phyloP scores from a whole-genome alignment of 2,329 filamentous ascomycete species.

The Calonectria pteridis region DNA sequence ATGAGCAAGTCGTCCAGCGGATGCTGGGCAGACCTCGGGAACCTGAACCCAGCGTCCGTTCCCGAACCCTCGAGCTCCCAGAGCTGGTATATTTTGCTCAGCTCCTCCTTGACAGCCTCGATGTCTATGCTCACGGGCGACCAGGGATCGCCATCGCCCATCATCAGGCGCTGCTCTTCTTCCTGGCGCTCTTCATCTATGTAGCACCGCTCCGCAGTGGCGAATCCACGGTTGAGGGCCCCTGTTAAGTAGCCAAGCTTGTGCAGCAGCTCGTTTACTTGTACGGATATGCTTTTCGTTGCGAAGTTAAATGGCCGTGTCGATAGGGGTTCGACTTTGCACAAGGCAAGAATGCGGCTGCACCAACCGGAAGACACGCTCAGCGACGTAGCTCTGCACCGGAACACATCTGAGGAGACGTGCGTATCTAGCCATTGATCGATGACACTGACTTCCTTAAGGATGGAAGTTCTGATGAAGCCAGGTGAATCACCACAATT shows the following conservation, averaged over 20 bases:
- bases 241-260: neutral
- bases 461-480: neutral
- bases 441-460: neutral
- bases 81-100: neutral
- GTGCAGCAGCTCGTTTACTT: neutral
- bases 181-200: neutral
- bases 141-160: neutral
- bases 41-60: neutral
- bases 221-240: neutral
- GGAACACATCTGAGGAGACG: neutral
- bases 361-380: neutral
- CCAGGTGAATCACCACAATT: neutral
- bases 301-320: neutral
- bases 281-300: neutral
- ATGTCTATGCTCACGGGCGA: neutral
- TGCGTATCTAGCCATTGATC: neutral
- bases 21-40: neutral
- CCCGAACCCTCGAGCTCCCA: neutral
- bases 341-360: neutral
- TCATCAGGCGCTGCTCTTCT: neutral
- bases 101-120: neutral
- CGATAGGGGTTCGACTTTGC: neutral
- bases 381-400: neutral
- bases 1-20: neutral
- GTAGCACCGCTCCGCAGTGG: neutral